Percentiles rank a stretch among this genome's conserved stretches.
phyloP scores from a whole-genome alignment of 2,329 filamentous ascomycete genomes.

The Trichophyton mentagrophytes region DNA sequence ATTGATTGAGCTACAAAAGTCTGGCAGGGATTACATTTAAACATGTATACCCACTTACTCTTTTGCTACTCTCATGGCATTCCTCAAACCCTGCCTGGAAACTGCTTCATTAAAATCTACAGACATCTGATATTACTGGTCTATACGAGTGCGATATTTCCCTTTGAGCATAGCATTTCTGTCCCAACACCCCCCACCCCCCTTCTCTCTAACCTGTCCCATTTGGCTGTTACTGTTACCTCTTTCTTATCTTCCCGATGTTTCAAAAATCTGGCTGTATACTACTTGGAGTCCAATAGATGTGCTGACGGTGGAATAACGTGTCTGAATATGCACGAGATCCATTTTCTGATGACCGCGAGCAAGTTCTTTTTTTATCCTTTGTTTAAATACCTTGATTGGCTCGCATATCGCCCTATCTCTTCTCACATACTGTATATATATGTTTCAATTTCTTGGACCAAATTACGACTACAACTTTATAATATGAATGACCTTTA shows the following conservation, averaged over 20 bases:
- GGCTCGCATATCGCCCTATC: slow-evolving; percentile 2
- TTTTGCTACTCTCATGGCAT: neutral
- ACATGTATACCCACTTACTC: neutral
- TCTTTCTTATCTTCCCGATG: neutral
- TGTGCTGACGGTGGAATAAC: slow-evolving; percentile 1
- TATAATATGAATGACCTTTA: neutral
- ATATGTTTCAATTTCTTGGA: neutral
- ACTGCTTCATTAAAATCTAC: neutral
- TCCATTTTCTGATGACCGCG: slow-evolving; percentile 1
- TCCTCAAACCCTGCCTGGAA: neutral
- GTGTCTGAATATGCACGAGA: neutral
- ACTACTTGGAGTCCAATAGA: slow-evolving; percentile 11
- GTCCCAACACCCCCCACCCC: neutral
- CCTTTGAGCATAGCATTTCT: neutral
- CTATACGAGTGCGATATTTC: neutral
- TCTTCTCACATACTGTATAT: slow-evolving; percentile 11
- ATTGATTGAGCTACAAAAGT: slow-evolving; percentile 97
- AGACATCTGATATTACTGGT: neutral
- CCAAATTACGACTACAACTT: neutral
- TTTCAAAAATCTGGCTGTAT: slow-evolving; percentile 10
- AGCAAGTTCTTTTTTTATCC: slow-evolving; percentile 6
- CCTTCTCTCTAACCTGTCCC: neutral
- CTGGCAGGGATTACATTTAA: slow-evolving; percentile 77
- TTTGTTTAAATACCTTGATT: slow-evolving; percentile 1
- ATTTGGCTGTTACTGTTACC: too few species aligned